phyloP scores from a whole-genome alignment of 371 early-diverging fungal species.

The Dinochytrium kinnereticum region DNA sequence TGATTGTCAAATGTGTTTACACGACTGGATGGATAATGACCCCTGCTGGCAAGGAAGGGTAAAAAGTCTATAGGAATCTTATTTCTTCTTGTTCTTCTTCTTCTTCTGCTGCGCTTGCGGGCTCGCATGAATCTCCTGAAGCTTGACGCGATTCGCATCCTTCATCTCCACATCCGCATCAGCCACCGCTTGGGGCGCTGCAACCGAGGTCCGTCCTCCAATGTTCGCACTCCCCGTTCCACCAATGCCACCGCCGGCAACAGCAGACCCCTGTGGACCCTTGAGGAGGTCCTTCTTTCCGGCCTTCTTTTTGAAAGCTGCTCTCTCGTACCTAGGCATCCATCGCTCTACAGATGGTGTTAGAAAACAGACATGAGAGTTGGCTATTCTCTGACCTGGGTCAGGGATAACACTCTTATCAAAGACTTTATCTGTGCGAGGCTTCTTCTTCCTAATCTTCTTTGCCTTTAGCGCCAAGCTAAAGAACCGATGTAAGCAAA shows the following conservation, averaged over 20 bases:
- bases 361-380: background rate
- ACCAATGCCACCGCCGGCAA: slow-evolving; percentile 15
- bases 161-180: slow-evolving; percentile 12
- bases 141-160: background rate
- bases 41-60: too few relatives aligned
- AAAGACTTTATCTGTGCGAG: slow-evolving; percentile 57
- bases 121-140: background rate
- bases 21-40: too few relatives aligned
- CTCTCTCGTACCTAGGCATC: slow-evolving; percentile 71
- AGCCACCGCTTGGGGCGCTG: background rate
- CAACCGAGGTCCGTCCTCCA: background rate
- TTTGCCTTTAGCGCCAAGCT: slow-evolving; percentile 44
- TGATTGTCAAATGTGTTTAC: too few relatives aligned
- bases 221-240: slow-evolving; percentile 27
- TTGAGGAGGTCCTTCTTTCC: slow-evolving; percentile 29
- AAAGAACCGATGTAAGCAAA: background rate
- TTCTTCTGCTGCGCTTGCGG: background rate
- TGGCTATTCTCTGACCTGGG: background rate
- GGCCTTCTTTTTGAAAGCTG: slow-evolving; percentile 54
- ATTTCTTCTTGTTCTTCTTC: slow-evolving; percentile 10
- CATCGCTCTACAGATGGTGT: slow-evolving; percentile 60
- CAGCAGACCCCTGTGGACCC: slow-evolving; percentile 39
- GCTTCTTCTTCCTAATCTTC: slow-evolving; percentile 64
- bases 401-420: background rate
- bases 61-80: too few relatives aligned